Percentiles rank a stretch among this genome's conserved stretches.
phyloP scores from a whole-genome alignment of 2,329 filamentous ascomycete genomes.

The Emericellopsis atlantica region DNA sequence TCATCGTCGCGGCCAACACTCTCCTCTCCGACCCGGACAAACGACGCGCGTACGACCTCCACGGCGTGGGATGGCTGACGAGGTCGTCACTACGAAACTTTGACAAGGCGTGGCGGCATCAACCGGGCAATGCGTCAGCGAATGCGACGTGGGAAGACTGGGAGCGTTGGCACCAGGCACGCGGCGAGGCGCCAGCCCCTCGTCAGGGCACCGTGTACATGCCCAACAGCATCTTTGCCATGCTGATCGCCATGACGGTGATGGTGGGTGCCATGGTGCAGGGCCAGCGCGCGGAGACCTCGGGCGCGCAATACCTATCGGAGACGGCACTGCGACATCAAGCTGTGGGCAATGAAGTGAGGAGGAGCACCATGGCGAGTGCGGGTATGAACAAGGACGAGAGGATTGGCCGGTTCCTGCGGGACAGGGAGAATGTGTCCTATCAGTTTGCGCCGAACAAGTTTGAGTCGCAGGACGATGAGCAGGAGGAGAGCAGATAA shows the following conservation, averaged over 20 bases:
- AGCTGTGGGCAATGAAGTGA: conserved; percentile 49
- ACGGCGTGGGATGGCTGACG: conserved; percentile 69
- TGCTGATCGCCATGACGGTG: conserved; percentile 55
- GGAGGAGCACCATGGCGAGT: conserved; percentile 34
- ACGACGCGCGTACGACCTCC: conserved; percentile 69
- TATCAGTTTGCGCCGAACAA: conserved; percentile 18
- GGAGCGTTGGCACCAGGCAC: conserved; percentile 62
- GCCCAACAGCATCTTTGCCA: conserved; percentile 65
- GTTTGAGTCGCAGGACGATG: conserved; percentile 9
- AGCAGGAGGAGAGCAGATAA: too few species aligned
- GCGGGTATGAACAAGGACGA: conserved; percentile 44
- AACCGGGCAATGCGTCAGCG: conserved; percentile 33
- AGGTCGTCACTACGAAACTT: conserved; percentile 27
- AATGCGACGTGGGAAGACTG: conserved; percentile 99
- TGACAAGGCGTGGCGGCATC: conserved; percentile 35
- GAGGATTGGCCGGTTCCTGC: conserved; percentile 66
- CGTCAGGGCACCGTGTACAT: conserved; percentile 47
- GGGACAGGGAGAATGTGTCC: conserved; percentile 46
- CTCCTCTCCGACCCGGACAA: conserved; percentile 74
- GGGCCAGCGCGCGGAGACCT: conserved; percentile 52
- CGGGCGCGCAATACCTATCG: conserved; percentile 50
- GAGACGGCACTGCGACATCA: conserved; percentile 52
- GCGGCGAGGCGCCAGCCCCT: conserved; percentile 22
- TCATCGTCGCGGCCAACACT: conserved; percentile 78
- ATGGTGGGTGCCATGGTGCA: conserved; percentile 58